Evolutionary conservation across 2,329 filamentous ascomycete species (phyloP), one percentile per base, ranked within the genome.

Genomic region (Aspergillus ruber): DNA sequence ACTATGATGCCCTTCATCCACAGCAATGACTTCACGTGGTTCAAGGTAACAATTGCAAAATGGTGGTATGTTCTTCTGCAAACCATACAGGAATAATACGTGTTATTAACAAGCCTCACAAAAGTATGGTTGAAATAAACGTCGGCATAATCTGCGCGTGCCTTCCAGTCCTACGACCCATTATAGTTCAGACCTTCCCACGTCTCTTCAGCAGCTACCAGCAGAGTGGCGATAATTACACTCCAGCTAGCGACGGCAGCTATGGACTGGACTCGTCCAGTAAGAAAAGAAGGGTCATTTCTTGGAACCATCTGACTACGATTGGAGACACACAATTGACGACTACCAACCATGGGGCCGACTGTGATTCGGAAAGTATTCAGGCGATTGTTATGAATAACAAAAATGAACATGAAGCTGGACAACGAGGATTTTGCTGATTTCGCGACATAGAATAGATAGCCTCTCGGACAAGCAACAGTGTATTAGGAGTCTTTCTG

Each of bases 91-190:
- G 12, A 35, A n/a, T 39, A 39, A 20, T 10, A 18, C 17, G 21
- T 39, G 18, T 39, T 15, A 18, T 10, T 39, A 39, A 39, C 9
- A 20, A 39, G 10, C 3, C 36, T 21, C 9, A 17, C 33, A 36
- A 36, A 36, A 52, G 51, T 1, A 52, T 54, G 51, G 47, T 54
- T 13, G 51, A 54, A 29, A 50, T 54, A 29, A 54, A 54, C 20
- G 50, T 54, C n/a, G 49, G 51, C 6, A 53, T 53, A 29, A 52
- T 53, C 21, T 53, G 49, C 13, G 44, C 51, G 13, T 51, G 49
- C 20, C 51, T 53, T 4, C 51, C 51, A 4, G 38, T 40, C 9
- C 32, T 53, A 25, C 51, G 51, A 8, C 51, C 51, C 3, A 44
- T 53, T 3, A 18, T 53, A 1, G 18, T 46, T 12, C 50, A 33